A percentile compares a stretch with the other conserved stretches of the same genome.
phyloP scores from a whole-genome alignment of 2,329 filamentous ascomycete species.

The Monosporascus ibericus region DNA sequence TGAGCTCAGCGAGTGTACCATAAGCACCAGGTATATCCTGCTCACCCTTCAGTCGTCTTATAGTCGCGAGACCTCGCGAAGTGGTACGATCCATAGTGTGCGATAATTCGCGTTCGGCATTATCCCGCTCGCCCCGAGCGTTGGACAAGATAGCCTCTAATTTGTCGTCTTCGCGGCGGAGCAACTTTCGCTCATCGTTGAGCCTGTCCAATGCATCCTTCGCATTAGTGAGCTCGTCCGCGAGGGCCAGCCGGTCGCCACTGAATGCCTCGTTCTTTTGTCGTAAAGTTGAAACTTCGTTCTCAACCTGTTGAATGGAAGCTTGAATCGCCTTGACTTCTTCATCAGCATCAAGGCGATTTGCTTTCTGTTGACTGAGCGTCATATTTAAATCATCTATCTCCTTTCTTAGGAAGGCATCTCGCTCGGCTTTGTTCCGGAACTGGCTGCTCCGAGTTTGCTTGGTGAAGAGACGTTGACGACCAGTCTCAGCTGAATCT shows the following conservation, averaged over 20 bases:
- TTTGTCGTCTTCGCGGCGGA: constrained; percentile 86
- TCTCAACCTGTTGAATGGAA: constrained; percentile 66
- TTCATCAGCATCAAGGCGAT: constrained; percentile 76
- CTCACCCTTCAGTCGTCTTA: constrained; percentile 75
- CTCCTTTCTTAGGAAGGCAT: constrained; percentile 73
- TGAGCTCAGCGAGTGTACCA: constrained; percentile 87
- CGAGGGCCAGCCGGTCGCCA: constrained; percentile 64
- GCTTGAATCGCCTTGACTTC: constrained; percentile 68
- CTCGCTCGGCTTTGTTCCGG: constrained; percentile 80
- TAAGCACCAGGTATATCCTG: constrained; percentile 80
- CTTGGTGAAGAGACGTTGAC: constrained; percentile 81
- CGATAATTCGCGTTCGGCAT: constrained; percentile 70
- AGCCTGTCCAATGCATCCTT: constrained; percentile 74
- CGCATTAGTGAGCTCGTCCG: constrained; percentile 68
- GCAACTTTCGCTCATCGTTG: constrained; percentile 77
- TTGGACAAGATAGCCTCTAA: constrained; percentile 72
- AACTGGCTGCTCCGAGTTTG: constrained; percentile 86
- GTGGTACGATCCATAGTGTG: constrained; percentile 88
- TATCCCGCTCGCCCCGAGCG: constrained; percentile 68
- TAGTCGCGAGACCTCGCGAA: constrained; percentile 77
- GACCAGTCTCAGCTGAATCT: constrained; percentile 66
- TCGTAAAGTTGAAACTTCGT: constrained; percentile 64
- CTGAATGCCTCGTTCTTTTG: constrained; percentile 73
- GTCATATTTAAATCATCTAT: constrained; percentile 74
- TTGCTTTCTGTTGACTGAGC: constrained; percentile 74